phyloP scores from a whole-genome alignment of 2,329 filamentous ascomycete species.

The Madurella fahalii region DNA sequence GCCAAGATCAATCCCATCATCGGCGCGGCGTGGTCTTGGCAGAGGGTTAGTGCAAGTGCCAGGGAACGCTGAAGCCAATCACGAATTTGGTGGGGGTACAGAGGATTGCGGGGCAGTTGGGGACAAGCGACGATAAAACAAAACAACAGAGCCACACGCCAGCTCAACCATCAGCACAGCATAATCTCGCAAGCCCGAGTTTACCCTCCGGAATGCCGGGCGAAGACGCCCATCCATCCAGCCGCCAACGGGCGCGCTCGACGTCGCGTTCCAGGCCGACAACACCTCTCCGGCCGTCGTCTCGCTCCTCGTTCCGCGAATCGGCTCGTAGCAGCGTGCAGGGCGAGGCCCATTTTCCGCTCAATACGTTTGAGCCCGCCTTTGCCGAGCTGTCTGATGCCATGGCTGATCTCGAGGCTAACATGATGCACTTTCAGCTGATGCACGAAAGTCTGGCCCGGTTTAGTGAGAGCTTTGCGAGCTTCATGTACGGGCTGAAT shows the following conservation, averaged over 20 bases:
- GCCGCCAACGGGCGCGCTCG: conserved; percentile 38
- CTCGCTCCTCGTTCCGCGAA: conserved; percentile 81
- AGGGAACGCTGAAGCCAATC: neutral
- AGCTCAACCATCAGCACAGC: neutral
- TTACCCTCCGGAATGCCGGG: conserved; percentile 1
- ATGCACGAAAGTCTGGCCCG: conserved; percentile 93
- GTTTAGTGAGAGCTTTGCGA: conserved; percentile 94
- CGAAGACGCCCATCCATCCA: conserved; percentile 19
- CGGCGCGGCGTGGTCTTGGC: neutral
- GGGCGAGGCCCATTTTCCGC: conserved; percentile 57
- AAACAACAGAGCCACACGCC: conserved; percentile 1
- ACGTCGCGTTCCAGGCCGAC: conserved; percentile 75
- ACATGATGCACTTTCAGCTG: conserved; percentile 94
- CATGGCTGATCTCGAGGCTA: conserved; percentile 92
- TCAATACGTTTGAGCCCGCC: conserved; percentile 79
- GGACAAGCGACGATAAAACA: neutral
- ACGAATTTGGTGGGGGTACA: neutral
- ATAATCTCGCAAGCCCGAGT: neutral
- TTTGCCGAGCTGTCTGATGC: conserved; percentile 92
- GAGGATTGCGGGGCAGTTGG: neutral
- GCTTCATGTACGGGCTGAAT: conserved; percentile 91
- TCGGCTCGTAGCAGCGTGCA: conserved; percentile 57
- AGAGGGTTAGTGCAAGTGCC: neutral
- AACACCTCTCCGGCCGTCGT: conserved; percentile 85
- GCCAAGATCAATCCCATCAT: neutral